Evolutionary conservation across 495 filamentous ascomycete species (phyloP), one percentile per base, ranked within the genome.

Genomic region (Aspergillus sparsus): DNA sequence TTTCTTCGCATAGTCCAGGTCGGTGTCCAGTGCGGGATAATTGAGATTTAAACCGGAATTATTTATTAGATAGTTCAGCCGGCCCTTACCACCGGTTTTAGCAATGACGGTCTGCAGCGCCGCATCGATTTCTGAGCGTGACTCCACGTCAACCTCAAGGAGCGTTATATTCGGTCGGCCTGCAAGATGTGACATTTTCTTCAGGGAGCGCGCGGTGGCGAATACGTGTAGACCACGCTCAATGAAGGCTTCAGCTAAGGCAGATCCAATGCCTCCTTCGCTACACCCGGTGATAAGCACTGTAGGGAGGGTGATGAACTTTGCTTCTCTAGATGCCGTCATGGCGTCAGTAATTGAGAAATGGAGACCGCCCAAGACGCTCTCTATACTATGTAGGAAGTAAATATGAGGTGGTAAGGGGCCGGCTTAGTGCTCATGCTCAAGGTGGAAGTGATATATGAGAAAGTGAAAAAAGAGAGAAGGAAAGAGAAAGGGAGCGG

Each of bases 1-100:
- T 49, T 73, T 64, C 64, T 80, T 82, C 0, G 81, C 82, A 37
- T 78, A 75, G 6, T 77, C 70, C 1, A 87, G 62, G 39, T 74
- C 67, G 21, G 79, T 68, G 65, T 87, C 85, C 5, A 83, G 72
- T 6, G 78, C 71, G 0, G 85, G 68, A 33, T 50, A 36, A 52
- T 56, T 55, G 6, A 55, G 18, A 6, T 44, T 44, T 31, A 49
- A 32, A 10, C 62, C 62, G 15, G 62, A 51, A 18, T 64, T 64
- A 53, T 64, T 64, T 51, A 64, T 16, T 6, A 64, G 57, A 27
- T 39, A 7, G 41, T 45, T 9, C 13, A 45, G 13, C n/a, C n/a
- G n/a, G n/a, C n/a, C n/a, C 13, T 45, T 45, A 13, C 41, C 41
- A 7, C 41, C 13, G 13, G 41, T 45, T 9, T 6, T n/a, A 6